These are phyloP conservation scores for Xylaria sp. DNA, from an alignment of 2,329 filamentous ascomycete species.

Conservation along the genomic window DNA sequence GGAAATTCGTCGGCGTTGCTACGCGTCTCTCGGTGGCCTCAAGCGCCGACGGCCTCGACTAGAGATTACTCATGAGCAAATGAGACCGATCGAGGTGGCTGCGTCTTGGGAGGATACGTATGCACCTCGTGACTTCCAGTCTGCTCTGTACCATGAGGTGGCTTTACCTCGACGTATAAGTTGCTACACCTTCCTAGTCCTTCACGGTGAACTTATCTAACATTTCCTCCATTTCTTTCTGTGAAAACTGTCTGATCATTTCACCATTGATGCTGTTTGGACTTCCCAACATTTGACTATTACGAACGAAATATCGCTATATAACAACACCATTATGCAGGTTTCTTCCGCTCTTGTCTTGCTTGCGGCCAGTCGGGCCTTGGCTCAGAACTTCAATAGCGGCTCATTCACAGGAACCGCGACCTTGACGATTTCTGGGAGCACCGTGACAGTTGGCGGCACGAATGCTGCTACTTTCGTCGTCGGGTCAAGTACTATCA, in stretches of 20 bases:
- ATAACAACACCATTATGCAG: conserved; percentile 32
- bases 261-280: background rate
- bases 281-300: background rate
- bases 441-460: conserved; percentile 22
- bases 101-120: conserved; percentile 4
- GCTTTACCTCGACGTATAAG: background rate
- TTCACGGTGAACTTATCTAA: background rate
- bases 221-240: background rate
- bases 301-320: background rate
- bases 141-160: background rate
- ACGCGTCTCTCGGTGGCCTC: conserved; percentile 13
- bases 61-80: background rate
- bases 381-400: conserved; percentile 29
- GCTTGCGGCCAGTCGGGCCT: conserved; percentile 25
- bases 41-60: conserved; percentile 1
- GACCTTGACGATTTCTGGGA: conserved; percentile 24
- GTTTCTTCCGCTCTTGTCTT: conserved; percentile 20
- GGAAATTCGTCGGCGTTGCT: background rate
- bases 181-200: background rate
- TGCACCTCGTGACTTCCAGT: background rate
- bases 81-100: background rate
- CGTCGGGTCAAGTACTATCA: conserved; percentile 23
- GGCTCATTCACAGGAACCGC: conserved; percentile 15
- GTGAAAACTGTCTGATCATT: background rate
- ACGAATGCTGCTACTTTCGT: conserved; percentile 22